These are phyloP conservation scores for Lactarius pseudohatsudake DNA, from an alignment of 768 basidiomycete species.

Conservation along the genomic window DNA sequence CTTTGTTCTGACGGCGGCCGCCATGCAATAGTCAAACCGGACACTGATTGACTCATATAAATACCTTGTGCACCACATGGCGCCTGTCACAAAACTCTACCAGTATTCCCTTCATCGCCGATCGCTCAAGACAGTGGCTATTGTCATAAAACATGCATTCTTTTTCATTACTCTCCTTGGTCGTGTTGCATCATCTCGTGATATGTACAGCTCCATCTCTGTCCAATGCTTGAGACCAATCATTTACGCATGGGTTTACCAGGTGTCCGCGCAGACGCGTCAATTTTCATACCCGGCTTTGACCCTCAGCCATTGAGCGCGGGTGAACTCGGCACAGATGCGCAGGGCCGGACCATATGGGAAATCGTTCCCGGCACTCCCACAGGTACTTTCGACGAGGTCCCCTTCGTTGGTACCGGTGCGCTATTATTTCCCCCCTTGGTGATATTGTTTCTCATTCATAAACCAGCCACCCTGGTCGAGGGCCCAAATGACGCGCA, in stretches of 20 bases:
- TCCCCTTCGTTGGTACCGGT: constrained; percentile 14
- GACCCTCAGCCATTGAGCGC: constrained; percentile 21
- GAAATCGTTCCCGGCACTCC: constrained; percentile 14
- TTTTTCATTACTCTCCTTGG: background rate
- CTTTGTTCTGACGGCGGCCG: no score
- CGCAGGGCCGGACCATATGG: constrained; percentile 19
- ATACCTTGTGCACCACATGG: background rate
- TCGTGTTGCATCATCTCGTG: background rate
- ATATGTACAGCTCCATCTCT: background rate
- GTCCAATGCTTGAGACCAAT: background rate
- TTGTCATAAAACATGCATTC: constrained; percentile 21
- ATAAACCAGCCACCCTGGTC: constrained; percentile 13
- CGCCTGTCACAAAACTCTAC: background rate
- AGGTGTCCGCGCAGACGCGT: constrained; percentile 16
- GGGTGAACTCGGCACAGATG: constrained; percentile 8
- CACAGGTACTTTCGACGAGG: background rate
- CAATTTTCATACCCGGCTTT: constrained; percentile 19
- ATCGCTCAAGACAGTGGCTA: background rate
- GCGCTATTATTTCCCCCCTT: background rate
- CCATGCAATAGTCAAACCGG: no score
- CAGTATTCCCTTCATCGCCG: background rate
- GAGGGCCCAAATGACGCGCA: constrained; percentile 19
- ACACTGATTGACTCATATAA: background rate
- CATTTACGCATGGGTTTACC: background rate
- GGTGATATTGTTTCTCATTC: background rate